Evolutionary conservation across 2,329 filamentous ascomycete genomes (phyloP).

Genomic region (Aspergillus pseudonomiae): DNA sequence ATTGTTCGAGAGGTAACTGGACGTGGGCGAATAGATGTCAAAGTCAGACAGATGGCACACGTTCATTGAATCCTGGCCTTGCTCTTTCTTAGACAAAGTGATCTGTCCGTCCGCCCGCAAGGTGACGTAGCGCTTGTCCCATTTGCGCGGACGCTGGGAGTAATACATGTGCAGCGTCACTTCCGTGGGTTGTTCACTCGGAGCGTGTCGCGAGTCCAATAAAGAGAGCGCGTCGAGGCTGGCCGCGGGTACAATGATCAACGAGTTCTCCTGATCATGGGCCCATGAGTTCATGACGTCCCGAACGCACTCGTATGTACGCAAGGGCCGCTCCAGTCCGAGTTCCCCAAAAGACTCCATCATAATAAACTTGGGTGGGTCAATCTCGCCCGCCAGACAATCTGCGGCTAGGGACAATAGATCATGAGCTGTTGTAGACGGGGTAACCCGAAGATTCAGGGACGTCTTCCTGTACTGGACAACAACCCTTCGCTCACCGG

Average conservation of each 20-base stretch:
- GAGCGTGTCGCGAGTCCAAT: conserved; percentile 67
- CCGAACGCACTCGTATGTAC: conserved; percentile 81
- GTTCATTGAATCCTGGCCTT: conserved; percentile 68
- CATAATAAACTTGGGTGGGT: conserved; percentile 68
- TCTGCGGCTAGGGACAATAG: conserved; percentile 70
- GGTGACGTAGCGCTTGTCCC: conserved; percentile 82
- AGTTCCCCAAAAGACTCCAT: conserved; percentile 75
- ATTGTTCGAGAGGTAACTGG: conserved; percentile 67
- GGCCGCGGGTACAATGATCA: conserved; percentile 68
- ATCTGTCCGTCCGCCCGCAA: conserved; percentile 74
- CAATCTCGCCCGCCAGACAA: conserved; percentile 65
- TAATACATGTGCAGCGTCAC: conserved; percentile 75
- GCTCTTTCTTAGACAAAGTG: conserved; percentile 69
- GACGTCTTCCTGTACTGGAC: conserved; percentile 72
- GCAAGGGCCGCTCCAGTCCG: conserved; percentile 78
- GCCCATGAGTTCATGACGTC: conserved; percentile 96
- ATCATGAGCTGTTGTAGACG: conserved; percentile 74
- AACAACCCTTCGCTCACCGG: conserved; percentile 72
- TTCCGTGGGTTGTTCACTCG: conserved; percentile 65
- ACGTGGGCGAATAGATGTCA: conserved; percentile 81
- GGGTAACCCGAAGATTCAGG: conserved; percentile 71
- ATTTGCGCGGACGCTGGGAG: conserved; percentile 79
- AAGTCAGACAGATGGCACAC: conserved; percentile 90
- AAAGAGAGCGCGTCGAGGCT: conserved; percentile 47
- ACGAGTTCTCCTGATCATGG: conserved; percentile 72